Evolutionary conservation across 1,139 yeast genomes (phyloP).

Genomic region (Magnusiomyces tetraspermus): DNA sequence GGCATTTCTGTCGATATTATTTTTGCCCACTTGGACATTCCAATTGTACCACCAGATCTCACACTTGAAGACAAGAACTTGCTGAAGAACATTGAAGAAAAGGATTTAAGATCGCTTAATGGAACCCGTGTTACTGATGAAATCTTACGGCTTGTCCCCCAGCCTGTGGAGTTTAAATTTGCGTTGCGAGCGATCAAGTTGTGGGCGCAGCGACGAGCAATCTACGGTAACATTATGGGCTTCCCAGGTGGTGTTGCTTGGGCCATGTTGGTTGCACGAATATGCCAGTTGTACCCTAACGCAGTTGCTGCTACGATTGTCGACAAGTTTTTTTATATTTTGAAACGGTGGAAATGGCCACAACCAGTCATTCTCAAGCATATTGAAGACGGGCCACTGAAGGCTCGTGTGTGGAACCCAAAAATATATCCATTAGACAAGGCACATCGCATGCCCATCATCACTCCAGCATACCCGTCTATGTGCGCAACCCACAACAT

Average conservation of each 20-base stretch:
- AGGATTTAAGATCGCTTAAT: constrained; percentile 76
- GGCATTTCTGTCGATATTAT: constrained; percentile 89
- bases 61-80: constrained; percentile 78
- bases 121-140: constrained; percentile 98
- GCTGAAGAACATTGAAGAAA: constrained; percentile 77
- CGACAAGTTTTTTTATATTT: constrained; percentile 76
- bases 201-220: constrained; percentile 95
- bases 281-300: constrained; percentile 92
- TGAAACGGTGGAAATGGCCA: constrained; percentile 95
- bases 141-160: constrained; percentile 78
- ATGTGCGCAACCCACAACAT: constrained; percentile 99
- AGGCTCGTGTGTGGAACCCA: constrained; percentile 96
- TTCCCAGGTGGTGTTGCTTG: constrained; percentile 99
- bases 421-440: constrained; percentile 78
- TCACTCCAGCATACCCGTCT: constrained; percentile 97
- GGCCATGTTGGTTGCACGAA: constrained; percentile 98
- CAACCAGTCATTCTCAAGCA: constrained; percentile 89
- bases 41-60: constrained; percentile 67
- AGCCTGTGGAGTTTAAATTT: constrained; percentile 84
- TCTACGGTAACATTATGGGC: constrained; percentile 90
- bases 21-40: constrained; percentile 69
- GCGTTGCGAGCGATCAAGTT: constrained; percentile 86
- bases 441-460: constrained; percentile 94
- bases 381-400: constrained; percentile 94
- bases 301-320: constrained; percentile 89